These are phyloP conservation scores for Ascoidea tarda DNA, from an alignment of 805 yeast genomes.

Conservation along the genomic window DNA sequence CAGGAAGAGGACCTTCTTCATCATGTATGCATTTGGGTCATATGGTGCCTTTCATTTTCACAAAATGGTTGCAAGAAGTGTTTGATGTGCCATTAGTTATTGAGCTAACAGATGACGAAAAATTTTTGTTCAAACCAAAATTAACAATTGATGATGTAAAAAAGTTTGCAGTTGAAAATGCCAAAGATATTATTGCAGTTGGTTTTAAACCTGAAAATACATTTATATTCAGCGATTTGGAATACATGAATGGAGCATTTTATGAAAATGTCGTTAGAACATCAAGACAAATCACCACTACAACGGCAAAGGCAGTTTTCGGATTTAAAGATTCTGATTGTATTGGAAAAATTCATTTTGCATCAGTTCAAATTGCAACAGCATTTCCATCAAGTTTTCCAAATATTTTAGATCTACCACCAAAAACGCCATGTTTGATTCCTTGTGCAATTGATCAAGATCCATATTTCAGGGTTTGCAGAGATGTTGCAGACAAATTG, in stretches of 20 bases:
- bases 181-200: slow-evolving; percentile 84
- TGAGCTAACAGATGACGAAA: slow-evolving; percentile 94
- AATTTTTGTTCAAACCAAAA: slow-evolving; percentile 85
- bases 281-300: slow-evolving; percentile 88
- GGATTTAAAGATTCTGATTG: slow-evolving; percentile 92
- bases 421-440: slow-evolving; percentile 89
- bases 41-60: slow-evolving; percentile 88
- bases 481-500: slow-evolving; percentile 94
- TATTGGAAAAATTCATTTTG: slow-evolving; percentile 91
- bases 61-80: slow-evolving; percentile 96
- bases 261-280: slow-evolving; percentile 89
- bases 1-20: slow-evolving; percentile 95
- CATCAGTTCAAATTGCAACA: slow-evolving; percentile 90
- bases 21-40: slow-evolving; percentile 96
- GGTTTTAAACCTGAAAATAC: slow-evolving; percentile 95
- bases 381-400: slow-evolving; percentile 96
- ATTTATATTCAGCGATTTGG: slow-evolving; percentile 84
- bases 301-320: slow-evolving; percentile 95
- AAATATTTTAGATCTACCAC: slow-evolving; percentile 71
- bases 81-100: slow-evolving; percentile 92
- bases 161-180: slow-evolving; percentile 64
- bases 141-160: slow-evolving; percentile 83
- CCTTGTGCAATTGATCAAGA: slow-evolving; percentile 99
- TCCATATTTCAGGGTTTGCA: slow-evolving; percentile 92
- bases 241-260: slow-evolving; percentile 86